Evolutionary conservation across 148 eudicot species (phyloP).

Genomic region (Arbutus unedo): DNA sequence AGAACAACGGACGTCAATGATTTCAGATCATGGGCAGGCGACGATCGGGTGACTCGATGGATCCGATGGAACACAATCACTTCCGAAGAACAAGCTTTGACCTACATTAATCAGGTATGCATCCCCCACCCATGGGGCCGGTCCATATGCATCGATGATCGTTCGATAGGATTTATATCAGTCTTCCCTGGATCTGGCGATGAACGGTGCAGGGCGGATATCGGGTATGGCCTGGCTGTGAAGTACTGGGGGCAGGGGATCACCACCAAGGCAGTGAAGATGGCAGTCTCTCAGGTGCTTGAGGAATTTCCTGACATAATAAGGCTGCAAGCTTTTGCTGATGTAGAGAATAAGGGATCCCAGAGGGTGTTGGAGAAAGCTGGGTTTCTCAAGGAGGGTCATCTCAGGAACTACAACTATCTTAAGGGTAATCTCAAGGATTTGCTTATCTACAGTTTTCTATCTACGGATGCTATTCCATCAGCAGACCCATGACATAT

Average conservation of each 20-base stretch:
- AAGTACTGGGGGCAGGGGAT: slow-evolving; percentile 55
- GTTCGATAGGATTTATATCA: slow-evolving; percentile 34
- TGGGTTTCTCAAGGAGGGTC: slow-evolving; percentile 49
- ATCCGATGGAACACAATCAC: slow-evolving; percentile 16
- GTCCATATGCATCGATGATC: slow-evolving; percentile 40
- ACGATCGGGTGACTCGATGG: slow-evolving; percentile 21
- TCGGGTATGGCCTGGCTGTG: slow-evolving; percentile 36
- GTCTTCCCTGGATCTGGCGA: slow-evolving; percentile 27
- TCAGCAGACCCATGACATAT: neutral
- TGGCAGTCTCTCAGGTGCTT: slow-evolving; percentile 31
- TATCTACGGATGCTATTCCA: slow-evolving; percentile 26
- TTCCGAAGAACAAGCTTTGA: slow-evolving; percentile 30
- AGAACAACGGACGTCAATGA: slow-evolving; percentile 23
- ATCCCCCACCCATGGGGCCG: slow-evolving; percentile 40
- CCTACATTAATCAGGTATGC: slow-evolving; percentile 28
- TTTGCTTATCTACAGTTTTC: slow-evolving; percentile 42
- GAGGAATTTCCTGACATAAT: slow-evolving; percentile 37
- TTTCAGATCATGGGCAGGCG: slow-evolving; percentile 22
- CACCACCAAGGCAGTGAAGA: slow-evolving; percentile 44
- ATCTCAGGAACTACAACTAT: slow-evolving; percentile 38
- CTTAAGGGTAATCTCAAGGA: slow-evolving; percentile 37
- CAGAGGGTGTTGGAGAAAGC: slow-evolving; percentile 58
- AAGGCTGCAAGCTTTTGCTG: slow-evolving; percentile 49
- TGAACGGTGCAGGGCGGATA: slow-evolving; percentile 35
- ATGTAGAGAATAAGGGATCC: slow-evolving; percentile 47